Evolutionary conservation across 768 basidiomycete genomes (phyloP).

Genomic region (Termitomyces sp.): DNA sequence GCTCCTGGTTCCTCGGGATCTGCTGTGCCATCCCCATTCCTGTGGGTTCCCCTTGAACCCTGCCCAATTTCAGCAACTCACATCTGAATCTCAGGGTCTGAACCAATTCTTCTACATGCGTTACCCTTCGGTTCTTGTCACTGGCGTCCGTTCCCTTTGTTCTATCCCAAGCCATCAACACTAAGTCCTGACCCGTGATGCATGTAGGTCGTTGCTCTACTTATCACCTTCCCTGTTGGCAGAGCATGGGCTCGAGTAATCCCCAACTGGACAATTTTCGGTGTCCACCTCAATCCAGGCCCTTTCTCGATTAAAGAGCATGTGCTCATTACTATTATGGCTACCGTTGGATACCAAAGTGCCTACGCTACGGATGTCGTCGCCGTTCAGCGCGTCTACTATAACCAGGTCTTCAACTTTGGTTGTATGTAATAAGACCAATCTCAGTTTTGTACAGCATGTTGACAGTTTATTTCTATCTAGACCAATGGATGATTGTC

Average conservation of each 20-base stretch:
- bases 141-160: conserved; percentile 30
- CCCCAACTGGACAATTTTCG: conserved; percentile 51
- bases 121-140: conserved; percentile 63
- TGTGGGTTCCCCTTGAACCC: conserved; percentile 19
- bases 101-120: conserved; percentile 82
- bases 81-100: conserved; percentile 32
- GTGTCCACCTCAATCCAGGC: conserved; percentile 56
- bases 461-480: not conserved
- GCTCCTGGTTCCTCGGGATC: conserved; percentile 72
- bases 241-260: conserved; percentile 52
- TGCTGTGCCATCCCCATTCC: conserved; percentile 63
- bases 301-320: conserved; percentile 77
- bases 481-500: conserved; percentile 78
- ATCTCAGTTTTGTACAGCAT: not conserved
- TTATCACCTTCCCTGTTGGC: conserved; percentile 65
- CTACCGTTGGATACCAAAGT: conserved; percentile 35
- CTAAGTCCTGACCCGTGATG: not conserved
- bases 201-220: conserved; percentile 57
- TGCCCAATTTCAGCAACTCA: not conserved
- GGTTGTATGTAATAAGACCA: conserved; percentile 34
- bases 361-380: conserved; percentile 78
- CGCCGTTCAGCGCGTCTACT: conserved; percentile 74
- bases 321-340: conserved; percentile 56
- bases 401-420: conserved; percentile 60
- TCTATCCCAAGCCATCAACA: not conserved